Percentiles rank a stretch among this genome's conserved stretches.
Evolutionary conservation across 2,329 filamentous ascomycete species (phyloP).

Genomic region (Leptographium procerum): DNA sequence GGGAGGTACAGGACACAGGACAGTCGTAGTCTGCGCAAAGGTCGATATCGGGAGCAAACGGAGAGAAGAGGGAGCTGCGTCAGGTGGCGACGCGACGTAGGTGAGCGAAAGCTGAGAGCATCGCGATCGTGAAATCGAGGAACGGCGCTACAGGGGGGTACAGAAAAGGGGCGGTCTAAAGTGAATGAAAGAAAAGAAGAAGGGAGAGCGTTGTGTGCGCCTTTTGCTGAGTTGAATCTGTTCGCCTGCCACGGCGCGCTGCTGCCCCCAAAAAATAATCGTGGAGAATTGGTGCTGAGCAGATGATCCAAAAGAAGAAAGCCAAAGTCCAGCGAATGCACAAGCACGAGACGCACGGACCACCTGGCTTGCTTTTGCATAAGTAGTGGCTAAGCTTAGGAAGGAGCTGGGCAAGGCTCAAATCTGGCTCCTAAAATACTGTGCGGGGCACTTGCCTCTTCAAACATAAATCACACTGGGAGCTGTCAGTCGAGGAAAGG

Average conservation of each 20-base stretch:
- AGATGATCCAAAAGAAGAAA: neutral
- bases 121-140: neutral
- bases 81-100: conserved; percentile 2
- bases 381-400: neutral
- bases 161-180: neutral
- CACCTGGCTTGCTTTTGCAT: neutral
- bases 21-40: no score
- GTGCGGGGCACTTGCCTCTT: neutral
- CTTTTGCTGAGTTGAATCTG: neutral
- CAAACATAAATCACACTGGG: no score
- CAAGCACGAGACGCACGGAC: conserved; percentile 3
- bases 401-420: neutral
- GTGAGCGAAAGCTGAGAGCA: neutral
- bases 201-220: neutral
- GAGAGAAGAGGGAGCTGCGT: neutral
- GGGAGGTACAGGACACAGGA: neutral
- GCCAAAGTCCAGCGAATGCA: neutral
- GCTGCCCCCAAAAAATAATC: conserved; percentile 1
- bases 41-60: neutral
- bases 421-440: neutral
- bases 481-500: no score
- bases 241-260: neutral
- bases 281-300: neutral
- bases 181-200: neutral
- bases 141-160: neutral